Evolutionary conservation across 1,139 yeast species (phyloP).

Genomic region (Debaryomyces coudertii): DNA sequence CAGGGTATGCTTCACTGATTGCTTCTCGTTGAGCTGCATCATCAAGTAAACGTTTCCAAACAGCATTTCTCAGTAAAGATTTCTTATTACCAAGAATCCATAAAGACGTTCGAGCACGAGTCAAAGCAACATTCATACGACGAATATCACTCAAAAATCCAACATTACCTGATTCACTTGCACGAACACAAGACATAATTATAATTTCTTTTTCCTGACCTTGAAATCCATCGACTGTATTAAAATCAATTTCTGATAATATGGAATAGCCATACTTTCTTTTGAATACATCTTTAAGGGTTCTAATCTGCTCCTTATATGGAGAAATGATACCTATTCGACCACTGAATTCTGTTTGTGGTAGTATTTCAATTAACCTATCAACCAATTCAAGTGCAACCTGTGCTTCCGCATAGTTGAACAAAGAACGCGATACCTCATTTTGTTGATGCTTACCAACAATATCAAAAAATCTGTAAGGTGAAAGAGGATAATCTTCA

Average conservation of each 20-base stretch:
- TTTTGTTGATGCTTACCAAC: conserved; percentile 65
- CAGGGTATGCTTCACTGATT: conserved; percentile 39
- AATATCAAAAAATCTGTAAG: conserved; percentile 81
- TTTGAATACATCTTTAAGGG: conserved; percentile 59
- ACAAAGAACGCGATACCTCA: conserved; percentile 66
- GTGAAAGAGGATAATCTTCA: conserved; percentile 50
- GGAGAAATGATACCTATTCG: conserved; percentile 92
- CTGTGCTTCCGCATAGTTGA: conserved; percentile 68
- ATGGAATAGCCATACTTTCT: conserved; percentile 65
- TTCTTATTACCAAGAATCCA: conserved; percentile 87
- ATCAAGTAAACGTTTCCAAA: conserved; percentile 68
- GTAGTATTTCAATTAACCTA: conserved; percentile 52
- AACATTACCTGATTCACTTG: conserved; percentile 66
- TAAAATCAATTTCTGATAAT: conserved; percentile 74
- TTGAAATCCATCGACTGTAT: conserved; percentile 97
- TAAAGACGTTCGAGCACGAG: conserved; percentile 88
- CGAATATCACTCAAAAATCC: conserved; percentile 89
- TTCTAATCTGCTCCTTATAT: conserved; percentile 81
- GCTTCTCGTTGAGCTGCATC: conserved; percentile 60
- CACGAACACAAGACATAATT: conserved; percentile 93
- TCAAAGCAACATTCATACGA: conserved; percentile 94
- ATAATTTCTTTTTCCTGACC: conserved; percentile 97
- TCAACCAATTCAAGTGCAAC: conserved; percentile 73
- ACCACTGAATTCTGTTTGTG: conserved; percentile 61
- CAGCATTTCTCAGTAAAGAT: conserved; percentile 61